Evolutionary conservation across 164 flowering plant genomes (phyloP), one percentile per base, ranked within the genome.

Genomic region (Pachysandra terminalis): DNA sequence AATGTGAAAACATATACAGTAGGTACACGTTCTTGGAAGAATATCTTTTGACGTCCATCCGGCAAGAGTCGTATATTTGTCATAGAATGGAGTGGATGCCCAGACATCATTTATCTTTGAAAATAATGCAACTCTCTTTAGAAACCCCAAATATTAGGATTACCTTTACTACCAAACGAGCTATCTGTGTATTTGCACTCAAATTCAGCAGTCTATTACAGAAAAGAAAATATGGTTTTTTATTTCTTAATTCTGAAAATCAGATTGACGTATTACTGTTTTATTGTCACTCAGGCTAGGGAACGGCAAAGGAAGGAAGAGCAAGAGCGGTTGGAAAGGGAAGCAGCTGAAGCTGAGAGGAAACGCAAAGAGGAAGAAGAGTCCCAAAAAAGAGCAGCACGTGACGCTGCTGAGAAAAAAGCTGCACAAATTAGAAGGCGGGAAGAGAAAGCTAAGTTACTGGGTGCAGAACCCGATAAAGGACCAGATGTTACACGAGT

Each of bases 281-380:
- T 61, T 48, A 23, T 57, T 69, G 23, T 35, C 19, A 5, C 28
- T 70, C 71, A 95, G 99, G 98, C 98, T 61, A 85, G 97, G 80
- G 99, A 95, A 71, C 91, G 90, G 17, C 91, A 86, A 63, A 86
- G 82, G 73, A 86, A 75, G 80, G 99, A 95, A 83, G 98, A 93
- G 79, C 88, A 90, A 79, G 97, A 90, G 67, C 75, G 88, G 65
- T 68, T 85, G 59, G 95, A 85, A 79, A 85, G 91, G 70, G 97
- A 95, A 81, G 96, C 91, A 78, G 96, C 95, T 66, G 99, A 93
- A 81, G 97, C 91, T 74, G 96, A 92, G 83, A 88, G 88, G 79
- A 87, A 83, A 74, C 86, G 72, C 8, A 85, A 86, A 82, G 98
- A 93, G 81, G 98, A 95, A 78, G 95, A 86, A 74, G 97, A 95